Conservation (phyloP, 176 grass and related monocot species). For the Thalia dealbata region DNA sequence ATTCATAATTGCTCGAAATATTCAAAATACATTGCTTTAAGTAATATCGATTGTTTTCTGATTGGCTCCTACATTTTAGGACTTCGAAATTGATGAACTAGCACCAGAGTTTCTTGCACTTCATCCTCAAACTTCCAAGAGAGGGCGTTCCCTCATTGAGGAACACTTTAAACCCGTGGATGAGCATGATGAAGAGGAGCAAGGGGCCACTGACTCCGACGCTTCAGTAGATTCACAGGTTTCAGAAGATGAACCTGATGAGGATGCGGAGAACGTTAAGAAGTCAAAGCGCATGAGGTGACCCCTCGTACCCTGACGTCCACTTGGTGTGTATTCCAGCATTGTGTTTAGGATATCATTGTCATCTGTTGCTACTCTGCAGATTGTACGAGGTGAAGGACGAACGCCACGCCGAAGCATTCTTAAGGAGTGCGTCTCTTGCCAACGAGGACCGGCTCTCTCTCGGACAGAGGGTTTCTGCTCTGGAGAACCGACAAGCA, state of each 20-base stretch:
- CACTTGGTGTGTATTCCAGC: too few species aligned
- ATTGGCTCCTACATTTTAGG: slow-evolving; percentile 27
- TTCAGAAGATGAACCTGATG: slow-evolving; percentile 26
- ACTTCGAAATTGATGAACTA: slow-evolving; percentile 62
- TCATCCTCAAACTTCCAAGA: slow-evolving; percentile 48
- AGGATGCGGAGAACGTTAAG: slow-evolving; percentile 21
- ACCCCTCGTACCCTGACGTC: slow-evolving; percentile 3
- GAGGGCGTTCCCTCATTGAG: slow-evolving; percentile 41
- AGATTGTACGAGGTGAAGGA: slow-evolving; percentile 93
- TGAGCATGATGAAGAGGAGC: slow-evolving; percentile 45
- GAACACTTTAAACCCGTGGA: slow-evolving; percentile 69
- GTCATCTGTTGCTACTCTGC: slow-evolving; percentile 9
- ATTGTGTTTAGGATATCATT: neutral
- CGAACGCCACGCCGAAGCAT: slow-evolving; percentile 76
- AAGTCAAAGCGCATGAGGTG: slow-evolving; percentile 72
- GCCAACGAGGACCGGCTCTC: slow-evolving; percentile 48
- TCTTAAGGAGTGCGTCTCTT: slow-evolving; percentile 50
- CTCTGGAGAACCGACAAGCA: slow-evolving; percentile 30
- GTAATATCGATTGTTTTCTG: slow-evolving; percentile 14
- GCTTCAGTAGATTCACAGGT: slow-evolving; percentile 20
- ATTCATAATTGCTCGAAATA: neutral
- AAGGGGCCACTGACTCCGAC: slow-evolving; percentile 38
- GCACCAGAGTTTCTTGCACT: slow-evolving; percentile 56
- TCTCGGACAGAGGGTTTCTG: slow-evolving; percentile 48
- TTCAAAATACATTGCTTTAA: neutral